A percentile compares a stretch with the other conserved stretches of the same genome.
phyloP scores from a whole-genome alignment of 179 eudicot species.

The Sideroxylon spinosum region DNA sequence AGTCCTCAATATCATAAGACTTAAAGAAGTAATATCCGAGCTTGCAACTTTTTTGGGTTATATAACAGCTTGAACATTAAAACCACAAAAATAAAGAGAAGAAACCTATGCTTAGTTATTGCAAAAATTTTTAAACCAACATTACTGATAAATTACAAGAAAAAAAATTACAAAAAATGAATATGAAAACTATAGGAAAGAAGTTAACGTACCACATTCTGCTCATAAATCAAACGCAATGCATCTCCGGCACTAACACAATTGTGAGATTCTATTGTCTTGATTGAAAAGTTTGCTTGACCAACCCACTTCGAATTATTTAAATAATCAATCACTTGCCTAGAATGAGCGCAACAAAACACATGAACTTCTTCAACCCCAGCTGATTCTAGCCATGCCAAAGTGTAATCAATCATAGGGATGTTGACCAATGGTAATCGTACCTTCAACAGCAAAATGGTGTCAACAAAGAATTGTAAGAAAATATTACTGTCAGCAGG shows the following conservation, averaged over 20 bases:
- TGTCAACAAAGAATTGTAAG: not conserved
- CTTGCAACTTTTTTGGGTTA: too few species aligned
- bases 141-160: not conserved
- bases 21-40: too few species aligned
- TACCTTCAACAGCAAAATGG: conserved; percentile 50
- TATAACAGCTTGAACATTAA: not conserved
- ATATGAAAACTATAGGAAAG: not conserved
- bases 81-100: not conserved
- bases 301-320: conserved; percentile 66
- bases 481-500: not conserved
- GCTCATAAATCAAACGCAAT: conserved; percentile 77
- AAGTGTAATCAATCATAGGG: conserved; percentile 91
- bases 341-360: conserved; percentile 93
- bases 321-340: conserved; percentile 77
- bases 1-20: too few species aligned
- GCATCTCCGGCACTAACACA: conserved; percentile 90
- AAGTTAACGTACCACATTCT: conserved; percentile 59
- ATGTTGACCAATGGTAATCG: conserved; percentile 75
- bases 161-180: not conserved
- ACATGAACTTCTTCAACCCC: conserved; percentile 91
- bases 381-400: conserved; percentile 94
- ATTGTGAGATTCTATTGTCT: conserved; percentile 75
- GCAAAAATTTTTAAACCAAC: not conserved
- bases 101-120: not conserved
- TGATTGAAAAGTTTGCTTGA: conserved; percentile 75